Evolutionary conservation across 2,329 filamentous ascomycete species (phyloP), one percentile per base, ranked within the genome.

Genomic region (Neofusicoccum cordaticola): DNA sequence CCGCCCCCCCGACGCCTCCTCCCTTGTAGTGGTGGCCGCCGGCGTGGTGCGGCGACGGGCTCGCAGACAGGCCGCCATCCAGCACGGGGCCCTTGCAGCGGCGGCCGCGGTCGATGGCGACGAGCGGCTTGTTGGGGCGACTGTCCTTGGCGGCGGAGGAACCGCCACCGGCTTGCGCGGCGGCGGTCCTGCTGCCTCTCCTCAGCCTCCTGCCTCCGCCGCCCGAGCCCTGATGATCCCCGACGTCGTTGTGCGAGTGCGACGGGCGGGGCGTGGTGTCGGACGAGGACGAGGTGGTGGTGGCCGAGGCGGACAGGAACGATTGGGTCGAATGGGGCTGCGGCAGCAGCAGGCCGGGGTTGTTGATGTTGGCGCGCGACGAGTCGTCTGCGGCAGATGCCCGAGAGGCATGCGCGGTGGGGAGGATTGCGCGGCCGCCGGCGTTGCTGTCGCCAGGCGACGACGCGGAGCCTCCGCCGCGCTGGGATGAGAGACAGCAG

Each of bases 311-410:
- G 2, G 61, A 63, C 19, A 63, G 31, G 31, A 56, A 63, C 1
- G 61, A 63, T 8, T 63, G 61, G 19, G 61, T 41, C 7, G 61
- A 63, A 39, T 63, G 61, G 7, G 60, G 48, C 37, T 63, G 61
- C 15, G 48, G 50, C 17, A 35, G 35, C n/a, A 39, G 48, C 35
- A 50, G n/a, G 50, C 39, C 34, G 6, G 61, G 61, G 17, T 56
- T 48, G 51, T 63, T 47, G 61, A 56, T 63, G 50, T 63, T 52
- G 19, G 61, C 50, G 61, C 61, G 50, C 50, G 61, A 63, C 27
- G 61, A 56, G 50, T 63, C 50, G 48, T 52, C 61, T 2, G 27
- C 37, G 22, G 35, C 58, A 22, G 31, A 27, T 12, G 48, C 15
- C 27, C 6, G 27, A 31, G 60, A 35, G 27, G 47, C 42, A 22